phyloP scores from a whole-genome alignment of 2,329 filamentous ascomycete species.

The Dothiorella sarmentorum region DNA sequence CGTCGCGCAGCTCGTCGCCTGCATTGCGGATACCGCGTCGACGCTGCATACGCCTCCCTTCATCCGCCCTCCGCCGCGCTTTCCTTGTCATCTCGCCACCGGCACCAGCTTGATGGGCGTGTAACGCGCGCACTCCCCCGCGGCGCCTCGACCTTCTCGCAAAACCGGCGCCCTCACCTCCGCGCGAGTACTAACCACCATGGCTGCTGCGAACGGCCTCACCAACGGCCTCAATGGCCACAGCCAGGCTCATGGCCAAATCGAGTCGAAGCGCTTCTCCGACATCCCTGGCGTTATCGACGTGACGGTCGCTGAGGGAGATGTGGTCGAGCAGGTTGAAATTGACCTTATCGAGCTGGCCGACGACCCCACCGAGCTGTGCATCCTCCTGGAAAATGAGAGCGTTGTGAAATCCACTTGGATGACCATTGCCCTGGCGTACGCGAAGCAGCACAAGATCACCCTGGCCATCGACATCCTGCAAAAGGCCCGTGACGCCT shows the following conservation, averaged over 20 bases:
- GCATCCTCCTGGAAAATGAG: conserved; percentile 92
- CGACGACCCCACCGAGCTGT: conserved; percentile 92
- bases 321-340: conserved; percentile 73
- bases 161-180: background rate
- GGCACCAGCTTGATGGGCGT: conserved; percentile 11
- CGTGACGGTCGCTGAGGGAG: conserved; percentile 60
- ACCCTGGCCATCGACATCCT: conserved; percentile 74
- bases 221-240: conserved; percentile 17
- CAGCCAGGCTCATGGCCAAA: background rate
- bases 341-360: conserved; percentile 87
- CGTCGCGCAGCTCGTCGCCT: conserved; percentile 4
- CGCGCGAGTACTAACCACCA: background rate
- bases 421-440: conserved; percentile 96
- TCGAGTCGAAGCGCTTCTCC: conserved; percentile 17
- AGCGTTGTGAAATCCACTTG: conserved; percentile 87
- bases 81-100: background rate
- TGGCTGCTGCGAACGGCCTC: conserved; percentile 15
- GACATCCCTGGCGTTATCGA: conserved; percentile 15
- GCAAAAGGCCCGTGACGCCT: conserved; percentile 69
- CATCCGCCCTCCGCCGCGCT: background rate
- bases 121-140: background rate
- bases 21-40: conserved; percentile 1
- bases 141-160: conserved; percentile 13
- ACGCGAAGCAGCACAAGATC: conserved; percentile 91
- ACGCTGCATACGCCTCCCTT: background rate